Conservation (phyloP, 805 yeast genomes). For the Kuraishia piskuri region DNA sequence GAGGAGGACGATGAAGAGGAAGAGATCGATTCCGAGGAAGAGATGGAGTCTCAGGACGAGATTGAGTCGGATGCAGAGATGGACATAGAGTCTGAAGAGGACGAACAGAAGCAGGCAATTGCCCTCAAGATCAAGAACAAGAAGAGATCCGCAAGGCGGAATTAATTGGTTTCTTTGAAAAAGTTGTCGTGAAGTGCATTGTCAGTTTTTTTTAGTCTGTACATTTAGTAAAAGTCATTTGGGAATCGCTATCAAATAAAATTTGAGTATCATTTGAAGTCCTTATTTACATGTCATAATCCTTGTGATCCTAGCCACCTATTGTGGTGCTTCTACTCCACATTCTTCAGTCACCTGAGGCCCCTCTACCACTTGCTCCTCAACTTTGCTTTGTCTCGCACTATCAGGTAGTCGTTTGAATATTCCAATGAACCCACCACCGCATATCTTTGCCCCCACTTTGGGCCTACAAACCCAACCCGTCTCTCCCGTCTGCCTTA, state of each 20-base stretch:
- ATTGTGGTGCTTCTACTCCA: too few relatives aligned
- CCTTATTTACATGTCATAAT: too few relatives aligned
- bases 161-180: slow-evolving; percentile 29
- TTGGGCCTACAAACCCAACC: slow-evolving; percentile 41
- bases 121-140: slow-evolving; percentile 57
- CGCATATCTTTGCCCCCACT: slow-evolving; percentile 36
- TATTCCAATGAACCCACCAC: slow-evolving; percentile 42
- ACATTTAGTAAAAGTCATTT: background rate
- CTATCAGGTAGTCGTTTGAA: slow-evolving; percentile 25
- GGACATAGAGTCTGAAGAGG: slow-evolving; percentile 36
- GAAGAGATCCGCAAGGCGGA: slow-evolving; percentile 32
- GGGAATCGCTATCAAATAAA: background rate
- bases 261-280: background rate
- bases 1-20: slow-evolving; percentile 34
- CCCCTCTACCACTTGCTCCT: background rate
- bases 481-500: slow-evolving; percentile 29
- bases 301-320: too few relatives aligned
- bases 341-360: background rate
- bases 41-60: slow-evolving; percentile 32
- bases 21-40: slow-evolving; percentile 36
- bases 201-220: background rate
- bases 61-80: slow-evolving; percentile 42
- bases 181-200: slow-evolving; percentile 20
- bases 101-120: slow-evolving; percentile 44
- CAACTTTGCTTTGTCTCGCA: slow-evolving; percentile 9